phyloP scores from a whole-genome alignment of 2,329 filamentous ascomycete species.

The Xylaria sp. region DNA sequence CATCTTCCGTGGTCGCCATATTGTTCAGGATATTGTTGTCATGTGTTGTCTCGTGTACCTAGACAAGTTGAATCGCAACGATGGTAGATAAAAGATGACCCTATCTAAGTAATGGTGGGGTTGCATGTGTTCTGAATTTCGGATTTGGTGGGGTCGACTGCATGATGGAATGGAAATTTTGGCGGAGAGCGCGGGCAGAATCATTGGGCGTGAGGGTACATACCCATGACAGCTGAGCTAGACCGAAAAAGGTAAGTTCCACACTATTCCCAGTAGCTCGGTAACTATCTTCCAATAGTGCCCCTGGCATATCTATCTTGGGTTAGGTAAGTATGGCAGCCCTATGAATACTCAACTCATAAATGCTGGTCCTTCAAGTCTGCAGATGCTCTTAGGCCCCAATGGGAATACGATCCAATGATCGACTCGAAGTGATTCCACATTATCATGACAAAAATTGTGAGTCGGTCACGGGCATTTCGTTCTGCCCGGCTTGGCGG shows the following conservation, averaged over 20 bases:
- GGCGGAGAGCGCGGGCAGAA: conserved; percentile 43
- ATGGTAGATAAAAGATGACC: neutral
- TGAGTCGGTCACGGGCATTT: neutral
- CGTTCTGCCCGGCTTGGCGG: neutral
- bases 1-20: conserved; percentile 29
- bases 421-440: too few species aligned
- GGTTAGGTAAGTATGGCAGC: neutral
- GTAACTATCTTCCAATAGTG: conserved; percentile 2
- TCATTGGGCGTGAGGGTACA: neutral
- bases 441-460: neutral
- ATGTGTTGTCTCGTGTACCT: neutral
- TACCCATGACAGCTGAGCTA: neutral
- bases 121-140: conserved; percentile 35
- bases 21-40: conserved; percentile 11
- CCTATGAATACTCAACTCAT: too few species aligned
- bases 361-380: too few species aligned
- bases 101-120: conserved; percentile 29
- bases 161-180: conserved; percentile 46
- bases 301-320: neutral
- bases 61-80: neutral
- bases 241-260: neutral
- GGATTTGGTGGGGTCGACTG: conserved; percentile 39
- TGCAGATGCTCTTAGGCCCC: too few species aligned
- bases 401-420: neutral
- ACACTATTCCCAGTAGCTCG: neutral